Base-by-base conservation (phyloP, 169 alveolate species). In the Eimeria necatrix region DNA sequence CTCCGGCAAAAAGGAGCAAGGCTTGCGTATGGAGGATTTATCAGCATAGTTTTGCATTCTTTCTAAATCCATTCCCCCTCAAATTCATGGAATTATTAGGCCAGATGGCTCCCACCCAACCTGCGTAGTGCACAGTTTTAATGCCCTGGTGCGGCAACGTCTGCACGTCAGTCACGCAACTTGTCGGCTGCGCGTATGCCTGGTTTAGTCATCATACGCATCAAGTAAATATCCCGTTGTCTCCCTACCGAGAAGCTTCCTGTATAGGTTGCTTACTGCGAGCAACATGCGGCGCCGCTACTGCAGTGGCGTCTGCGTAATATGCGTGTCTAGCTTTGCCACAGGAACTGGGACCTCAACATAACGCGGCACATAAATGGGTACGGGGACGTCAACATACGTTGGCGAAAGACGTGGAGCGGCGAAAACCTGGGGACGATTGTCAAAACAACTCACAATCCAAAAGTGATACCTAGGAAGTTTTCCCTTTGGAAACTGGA, bases 311-410 rank as follows among this genome's bases (percentile, higher is more conserved):
- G 22, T 49, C 64, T 20, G 93, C 61, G 81, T 41, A 16, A 22
- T 32, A n/a, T 85, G 93, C 24, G 51, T 14, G 14, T 85, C 93
- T 9, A 85, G 81, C 93, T 85, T 85, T 64, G 93, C 93, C 16
- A 85, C 93, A 18, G 95, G 95, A 14, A 93, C 95, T 24, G 95
- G 95, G 85, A 93, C 95, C 70, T 93, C 95, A 9, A 93, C 95
- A 68, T 93, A 93, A 46, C 95, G 92, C 46, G 95, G 95, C 52
- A 93, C 95, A 52, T 93, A 93, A 53, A 93, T 70, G 53, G 95
- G 95, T 48, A 93, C 93, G 49, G 89, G 93, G 41, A 93, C 70
- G 70, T 93, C 95, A 46, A 80, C 16, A 61, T 93, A 93, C 46
- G 81, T 93, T 46, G 95, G 95, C 46, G 89, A 73, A 26, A 93